Evolutionary conservation across 805 yeast species (phyloP).

Genomic region (Grigorovia transvaalensis): DNA sequence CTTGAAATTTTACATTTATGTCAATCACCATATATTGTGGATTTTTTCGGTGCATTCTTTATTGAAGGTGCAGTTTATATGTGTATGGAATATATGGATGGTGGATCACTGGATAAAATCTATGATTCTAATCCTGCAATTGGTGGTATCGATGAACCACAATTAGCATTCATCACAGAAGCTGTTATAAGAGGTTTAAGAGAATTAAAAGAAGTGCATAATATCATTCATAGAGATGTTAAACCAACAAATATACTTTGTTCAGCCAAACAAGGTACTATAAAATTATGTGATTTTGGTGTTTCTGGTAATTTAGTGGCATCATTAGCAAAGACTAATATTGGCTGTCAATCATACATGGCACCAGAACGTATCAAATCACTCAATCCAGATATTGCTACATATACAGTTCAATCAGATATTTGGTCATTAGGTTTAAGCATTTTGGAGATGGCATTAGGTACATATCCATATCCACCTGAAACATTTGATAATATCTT

Average conservation of each 20-base stretch:
- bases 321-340: conserved; percentile 86
- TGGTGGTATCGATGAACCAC: conserved; percentile 66
- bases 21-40: conserved; percentile 82
- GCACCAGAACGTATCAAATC: conserved; percentile 93
- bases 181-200: conserved; percentile 73
- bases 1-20: conserved; percentile 88
- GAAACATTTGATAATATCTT: conserved; percentile 86
- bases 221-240: conserved; percentile 91
- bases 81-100: conserved; percentile 98
- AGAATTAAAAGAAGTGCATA: conserved; percentile 78
- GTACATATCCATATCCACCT: conserved; percentile 92
- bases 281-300: conserved; percentile 91
- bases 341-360: conserved; percentile 97
- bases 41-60: conserved; percentile 94
- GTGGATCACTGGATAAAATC: conserved; percentile 82
- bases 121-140: conserved; percentile 42
- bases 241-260: conserved; percentile 91
- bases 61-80: conserved; percentile 96
- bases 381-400: conserved; percentile 57
- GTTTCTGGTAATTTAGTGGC: conserved; percentile 93
- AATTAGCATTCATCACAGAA: conserved; percentile 69
- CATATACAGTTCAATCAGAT: conserved; percentile 89
- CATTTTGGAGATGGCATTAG: conserved; percentile 78
- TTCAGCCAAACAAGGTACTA: conserved; percentile 64
- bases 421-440: conserved; percentile 91